Base-by-base conservation (phyloP, 371 early-diverging fungal species). In the Chytridium lagenaria region DNA sequence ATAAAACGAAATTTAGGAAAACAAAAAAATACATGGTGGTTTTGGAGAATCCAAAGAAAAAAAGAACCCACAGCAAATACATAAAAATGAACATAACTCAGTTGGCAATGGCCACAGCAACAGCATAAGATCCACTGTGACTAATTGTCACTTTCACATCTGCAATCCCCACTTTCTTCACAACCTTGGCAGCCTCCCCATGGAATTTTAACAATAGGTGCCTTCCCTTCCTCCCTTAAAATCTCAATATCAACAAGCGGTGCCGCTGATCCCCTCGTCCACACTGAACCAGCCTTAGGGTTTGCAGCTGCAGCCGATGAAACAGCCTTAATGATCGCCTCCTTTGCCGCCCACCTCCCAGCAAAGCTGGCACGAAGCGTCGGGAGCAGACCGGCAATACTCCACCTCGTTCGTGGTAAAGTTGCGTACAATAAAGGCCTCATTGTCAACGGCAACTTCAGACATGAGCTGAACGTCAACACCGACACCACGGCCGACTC, bases 301-400 rank as follows among this genome's bases (percentile, higher is more conserved):
- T 80, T 81, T 30, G 80, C 73, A 23, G 82, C 73, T 0, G 77
- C 70, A 16, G 77, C 71, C 12, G 92, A 92, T 44, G 91, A 89
- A 51, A 97, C 90, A 2, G 98, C 96, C 89, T 97, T 97, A 81
- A 97, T 89, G 19, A 95, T 95, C 1, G 98, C 94, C 82, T 97
- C 98, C 88, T 97, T 97, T 69, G 98, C 98, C 7, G 95, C 93
- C 97, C 97, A 97, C 28, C 93, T 90, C 52, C 98, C 98, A 37
- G 97, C 93, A 78, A 93, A 95, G 83, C 93, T 93, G 0, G 95
- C n/a, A 85, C 73, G 90, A 90, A 33, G 94, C 90, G 79, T 91
- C 91, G 31, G 80, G 26, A 1, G 70, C 52, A 15, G 34, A 39
- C n/a, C 64, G 38, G 84, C 98, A 97, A 86, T 97, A 96, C 7